A percentile compares a stretch with the other conserved stretches of the same genome.
phyloP scores from a whole-genome alignment of 345 rosid genomes.

The Dovyalis caffra region DNA sequence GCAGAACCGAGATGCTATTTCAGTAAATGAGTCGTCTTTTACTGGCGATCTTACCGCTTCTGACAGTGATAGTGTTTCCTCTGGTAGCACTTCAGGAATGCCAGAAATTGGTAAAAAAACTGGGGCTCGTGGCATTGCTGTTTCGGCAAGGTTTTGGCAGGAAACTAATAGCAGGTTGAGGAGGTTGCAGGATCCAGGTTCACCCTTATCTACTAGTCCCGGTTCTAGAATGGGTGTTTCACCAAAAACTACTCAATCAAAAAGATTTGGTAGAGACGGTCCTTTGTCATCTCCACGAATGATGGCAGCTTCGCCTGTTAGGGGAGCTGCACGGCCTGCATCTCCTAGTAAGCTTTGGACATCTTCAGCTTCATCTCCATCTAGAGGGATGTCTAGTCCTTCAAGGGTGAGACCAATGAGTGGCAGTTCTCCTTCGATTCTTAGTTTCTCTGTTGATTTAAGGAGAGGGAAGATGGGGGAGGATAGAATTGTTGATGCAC shows the following conservation, averaged over 20 bases:
- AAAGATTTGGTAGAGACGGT: slow-evolving; percentile 61
- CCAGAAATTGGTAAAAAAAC: slow-evolving; percentile 50
- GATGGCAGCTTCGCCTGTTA: slow-evolving; percentile 54
- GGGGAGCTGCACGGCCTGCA: slow-evolving; percentile 59
- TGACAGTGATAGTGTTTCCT: slow-evolving; percentile 77
- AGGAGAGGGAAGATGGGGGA: slow-evolving; percentile 87
- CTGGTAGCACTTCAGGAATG: slow-evolving; percentile 65
- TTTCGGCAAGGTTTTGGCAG: slow-evolving; percentile 91
- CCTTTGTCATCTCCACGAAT: slow-evolving; percentile 56
- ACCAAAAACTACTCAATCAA: slow-evolving; percentile 58
- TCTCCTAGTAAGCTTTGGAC: slow-evolving; percentile 85
- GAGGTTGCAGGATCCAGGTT: slow-evolving; percentile 82
- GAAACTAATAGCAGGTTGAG: slow-evolving; percentile 89
- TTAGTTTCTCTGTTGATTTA: slow-evolving; percentile 80
- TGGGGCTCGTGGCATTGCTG: slow-evolving; percentile 41
- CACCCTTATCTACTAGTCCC: slow-evolving; percentile 62
- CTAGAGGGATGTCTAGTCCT: slow-evolving; percentile 72
- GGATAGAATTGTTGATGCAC: slow-evolving; percentile 70
- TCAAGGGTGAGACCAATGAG: slow-evolving; percentile 50
- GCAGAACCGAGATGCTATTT: slow-evolving; percentile 43
- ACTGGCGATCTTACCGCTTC: slow-evolving; percentile 63
- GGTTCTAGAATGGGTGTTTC: slow-evolving; percentile 50
- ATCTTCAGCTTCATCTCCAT: slow-evolving; percentile 48
- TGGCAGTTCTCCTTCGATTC: slow-evolving; percentile 65
- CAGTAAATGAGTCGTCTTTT: slow-evolving; percentile 42